Percentiles rank a stretch among this genome's conserved stretches.
Evolutionary conservation across 2,329 filamentous ascomycete genomes (phyloP).

Genomic region (Diaporthe capsici): DNA sequence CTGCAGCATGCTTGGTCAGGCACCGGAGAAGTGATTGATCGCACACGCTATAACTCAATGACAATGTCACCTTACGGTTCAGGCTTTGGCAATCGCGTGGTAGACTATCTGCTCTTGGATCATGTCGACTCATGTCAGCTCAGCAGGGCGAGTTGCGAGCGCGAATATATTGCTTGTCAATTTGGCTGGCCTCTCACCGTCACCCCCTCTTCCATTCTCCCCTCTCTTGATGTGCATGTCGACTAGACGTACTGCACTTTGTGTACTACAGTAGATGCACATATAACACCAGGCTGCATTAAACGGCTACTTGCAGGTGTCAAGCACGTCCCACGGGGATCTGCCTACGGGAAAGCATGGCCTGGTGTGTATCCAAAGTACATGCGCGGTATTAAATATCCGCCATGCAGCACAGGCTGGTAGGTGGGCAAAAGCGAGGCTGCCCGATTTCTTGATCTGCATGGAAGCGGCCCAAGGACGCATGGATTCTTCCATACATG

Average conservation of each 20-base stretch:
- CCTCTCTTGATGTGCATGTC: background rate
- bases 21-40: slow-evolving; percentile 1
- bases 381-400: background rate
- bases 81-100: background rate
- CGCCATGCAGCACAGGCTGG: background rate
- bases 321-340: background rate
- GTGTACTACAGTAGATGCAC: background rate
- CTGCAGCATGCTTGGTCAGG: slow-evolving; percentile 23
- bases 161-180: background rate
- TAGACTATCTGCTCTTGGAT: background rate
- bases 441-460: slow-evolving; percentile 17
- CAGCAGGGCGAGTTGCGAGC: background rate
- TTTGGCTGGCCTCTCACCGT: background rate
- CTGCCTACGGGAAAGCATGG: background rate
- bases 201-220: background rate
- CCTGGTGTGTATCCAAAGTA: background rate
- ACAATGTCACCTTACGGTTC: slow-evolving; percentile 19
- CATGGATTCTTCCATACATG: slow-evolving; percentile 30
- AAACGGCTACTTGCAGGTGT: slow-evolving; percentile 12
- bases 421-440: background rate
- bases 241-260: background rate
- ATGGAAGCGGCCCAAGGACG: slow-evolving; percentile 23
- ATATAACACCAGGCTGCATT: background rate
- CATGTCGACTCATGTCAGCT: background rate
- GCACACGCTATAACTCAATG: slow-evolving; percentile 5